Percentiles rank a stretch among this genome's conserved stretches.
phyloP scores from a whole-genome alignment of 805 yeast species.

The Metschnikowia lochheadii region DNA sequence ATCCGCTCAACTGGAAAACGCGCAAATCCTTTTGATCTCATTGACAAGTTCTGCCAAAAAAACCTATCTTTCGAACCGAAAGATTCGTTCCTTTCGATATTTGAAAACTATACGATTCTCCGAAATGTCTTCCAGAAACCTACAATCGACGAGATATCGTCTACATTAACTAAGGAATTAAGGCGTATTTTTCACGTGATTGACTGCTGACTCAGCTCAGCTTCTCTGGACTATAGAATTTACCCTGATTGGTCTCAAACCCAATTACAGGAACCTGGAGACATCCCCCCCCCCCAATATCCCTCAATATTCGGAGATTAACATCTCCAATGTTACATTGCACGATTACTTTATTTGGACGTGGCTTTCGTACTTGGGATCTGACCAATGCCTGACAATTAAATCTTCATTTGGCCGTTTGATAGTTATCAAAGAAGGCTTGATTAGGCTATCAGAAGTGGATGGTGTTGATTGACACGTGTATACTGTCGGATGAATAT shows the following conservation, averaged over 20 bases:
- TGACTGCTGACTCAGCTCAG: slow-evolving; percentile 34
- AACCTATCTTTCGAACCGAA: slow-evolving; percentile 66
- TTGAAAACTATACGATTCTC: slow-evolving; percentile 72
- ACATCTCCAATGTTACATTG: slow-evolving; percentile 58
- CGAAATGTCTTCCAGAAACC: slow-evolving; percentile 63
- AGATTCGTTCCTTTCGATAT: slow-evolving; percentile 63
- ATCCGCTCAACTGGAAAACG: slow-evolving; percentile 51
- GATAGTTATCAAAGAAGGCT: slow-evolving; percentile 73
- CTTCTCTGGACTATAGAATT: slow-evolving; percentile 33
- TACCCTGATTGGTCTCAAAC: slow-evolving; percentile 37
- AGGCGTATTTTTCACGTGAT: slow-evolving; percentile 47
- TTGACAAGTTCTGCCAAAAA: slow-evolving; percentile 47
- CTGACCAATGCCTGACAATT: slow-evolving; percentile 63
- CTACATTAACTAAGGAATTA: slow-evolving; percentile 71
- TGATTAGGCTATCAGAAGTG: slow-evolving; percentile 76
- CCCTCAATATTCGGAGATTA: slow-evolving; percentile 36
- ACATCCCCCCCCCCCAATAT: slow-evolving; percentile 26
- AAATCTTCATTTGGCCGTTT: slow-evolving; percentile 77
- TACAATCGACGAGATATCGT: slow-evolving; percentile 50
- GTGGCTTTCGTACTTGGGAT: slow-evolving; percentile 74
- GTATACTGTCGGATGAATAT: slow-evolving; percentile 39
- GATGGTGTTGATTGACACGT: slow-evolving; percentile 70
- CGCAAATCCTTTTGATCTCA: slow-evolving; percentile 51
- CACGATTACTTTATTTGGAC: slow-evolving; percentile 92
- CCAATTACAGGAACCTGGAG: neutral